Conservation (phyloP, 768 basidiomycete genomes). For the Podaxis sp. region DNA sequence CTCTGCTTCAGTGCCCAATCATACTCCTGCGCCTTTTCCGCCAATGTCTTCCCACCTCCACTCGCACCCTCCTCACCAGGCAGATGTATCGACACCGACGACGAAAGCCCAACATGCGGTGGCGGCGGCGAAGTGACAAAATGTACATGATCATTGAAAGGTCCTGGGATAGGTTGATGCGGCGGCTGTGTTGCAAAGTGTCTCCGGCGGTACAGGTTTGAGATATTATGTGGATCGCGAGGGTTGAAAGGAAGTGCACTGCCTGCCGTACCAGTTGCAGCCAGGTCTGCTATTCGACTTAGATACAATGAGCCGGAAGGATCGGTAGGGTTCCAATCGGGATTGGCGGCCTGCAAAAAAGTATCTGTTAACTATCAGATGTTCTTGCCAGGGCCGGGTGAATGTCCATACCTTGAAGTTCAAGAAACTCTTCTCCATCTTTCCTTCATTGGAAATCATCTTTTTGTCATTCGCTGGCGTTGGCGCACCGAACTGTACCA, state of each 20-base stretch:
- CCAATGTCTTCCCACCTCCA: conserved; percentile 23
- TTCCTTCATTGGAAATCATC: conserved; percentile 86
- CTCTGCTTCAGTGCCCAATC: conserved; percentile 75
- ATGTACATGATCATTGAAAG: conserved; percentile 23
- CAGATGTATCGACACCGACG: conserved; percentile 6
- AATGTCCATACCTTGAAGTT: conserved; percentile 71
- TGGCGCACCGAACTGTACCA: conserved; percentile 79
- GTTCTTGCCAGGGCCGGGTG: too few relatives aligned
- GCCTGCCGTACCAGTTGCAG: conserved; percentile 21
- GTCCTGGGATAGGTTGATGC: conserved; percentile 5
- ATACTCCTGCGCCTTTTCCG: conserved; percentile 67
- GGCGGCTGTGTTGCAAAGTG: conserved; percentile 7
- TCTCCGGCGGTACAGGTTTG: conserved; percentile 15
- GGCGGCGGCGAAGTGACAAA: conserved; percentile 30
- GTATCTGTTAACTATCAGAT: conserved; percentile 2
- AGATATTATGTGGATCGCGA: conserved; percentile 16
- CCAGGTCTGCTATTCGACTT: conserved; percentile 74
- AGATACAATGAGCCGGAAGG: conserved; percentile 90
- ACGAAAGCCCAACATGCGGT: not conserved
- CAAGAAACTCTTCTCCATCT: conserved; percentile 98
- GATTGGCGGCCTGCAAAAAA: conserved; percentile 72
- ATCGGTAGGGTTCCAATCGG: conserved; percentile 93
- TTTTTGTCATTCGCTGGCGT: conserved; percentile 62
- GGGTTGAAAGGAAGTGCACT: conserved; percentile 12
- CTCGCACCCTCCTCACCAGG: conserved; percentile 21